Base-by-base conservation (phyloP, 2,329 filamentous ascomycete genomes). In the Aspergillus ustus region DNA sequence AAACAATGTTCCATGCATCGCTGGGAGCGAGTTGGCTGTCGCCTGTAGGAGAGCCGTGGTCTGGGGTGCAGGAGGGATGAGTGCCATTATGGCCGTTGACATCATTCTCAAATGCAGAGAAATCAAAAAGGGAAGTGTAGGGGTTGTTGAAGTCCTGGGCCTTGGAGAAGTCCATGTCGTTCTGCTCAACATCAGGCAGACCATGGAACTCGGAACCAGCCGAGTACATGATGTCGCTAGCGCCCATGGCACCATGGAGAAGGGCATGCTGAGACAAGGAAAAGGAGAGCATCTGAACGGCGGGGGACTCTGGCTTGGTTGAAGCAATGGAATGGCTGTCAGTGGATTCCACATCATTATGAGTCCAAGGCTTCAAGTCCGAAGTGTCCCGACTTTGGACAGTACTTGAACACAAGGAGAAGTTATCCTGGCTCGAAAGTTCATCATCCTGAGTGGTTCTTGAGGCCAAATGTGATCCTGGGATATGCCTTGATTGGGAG, bases 381-480 rank as follows among this genome's bases (percentile, higher is more conserved):
- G 73, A 62, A 45, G 64, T 73, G 68, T 73, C 74, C 69, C 70
- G 70, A 71, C 65, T 67, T 68, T 70, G 73, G 62, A 70, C 69
- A 59, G 74, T 71, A 68, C 69, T 77, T 67, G 77, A 78, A 70
- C 74, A 77, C 63, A 78, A 73, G 63, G 77, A 77, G 65, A 77
- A 77, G 64, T 67, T 74, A 72, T 78, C 77, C 69, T 76, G 75
- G 69, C 73, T 76, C 58, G 75, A 75, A 63, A 78, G 70, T 61
- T 80, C 77, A 76, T 78, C 74, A 77, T 79, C 77, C 73, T 77
- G 76, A 71, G 72, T 59, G 65, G 70, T 69, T 70, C 73, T 75
- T 66, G 77, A 73, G 69, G 73, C 66, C 69, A 77, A 70, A 67
- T 74, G 76, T 70, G 75, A 70, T 70, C 75, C 77, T 68, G 72